Percentiles rank a stretch among this genome's conserved stretches.
Evolutionary conservation across 2,329 filamentous ascomycete species (phyloP).

Genomic region (Scortechinia acanthostroma): DNA sequence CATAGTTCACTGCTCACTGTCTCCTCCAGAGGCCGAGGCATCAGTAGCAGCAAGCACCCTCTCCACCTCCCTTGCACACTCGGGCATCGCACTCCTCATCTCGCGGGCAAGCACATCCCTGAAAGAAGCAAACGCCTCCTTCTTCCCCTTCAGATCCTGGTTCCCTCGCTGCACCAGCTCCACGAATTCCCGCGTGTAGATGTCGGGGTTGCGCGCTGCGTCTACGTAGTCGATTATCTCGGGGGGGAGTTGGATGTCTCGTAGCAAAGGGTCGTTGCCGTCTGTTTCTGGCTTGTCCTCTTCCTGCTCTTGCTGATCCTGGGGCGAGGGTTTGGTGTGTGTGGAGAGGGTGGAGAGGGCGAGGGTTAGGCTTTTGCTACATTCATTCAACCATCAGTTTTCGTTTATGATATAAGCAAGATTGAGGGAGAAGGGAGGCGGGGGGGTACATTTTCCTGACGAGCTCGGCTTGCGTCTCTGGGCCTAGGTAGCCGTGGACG

Average conservation of each 20-base stretch:
- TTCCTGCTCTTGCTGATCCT: not conserved
- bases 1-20: no score
- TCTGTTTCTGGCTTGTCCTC: not conserved
- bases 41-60: no score
- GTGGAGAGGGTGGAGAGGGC: slow-evolving; percentile 41
- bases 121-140: slow-evolving; percentile 48
- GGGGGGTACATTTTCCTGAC: slow-evolving; percentile 42
- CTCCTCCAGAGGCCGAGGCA: no score
- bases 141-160: slow-evolving; percentile 52
- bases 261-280: slow-evolving; percentile 33
- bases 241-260: slow-evolving; percentile 44
- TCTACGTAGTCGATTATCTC: slow-evolving; percentile 60
- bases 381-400: slow-evolving; percentile 1
- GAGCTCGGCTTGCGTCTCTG: slow-evolving; percentile 45
- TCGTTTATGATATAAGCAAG: slow-evolving; percentile 4
- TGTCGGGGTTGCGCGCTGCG: slow-evolving; percentile 55
- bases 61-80: slow-evolving; percentile 41
- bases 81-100: slow-evolving; percentile 48
- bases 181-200: slow-evolving; percentile 60
- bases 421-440: slow-evolving; percentile 6
- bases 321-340: slow-evolving; percentile 17
- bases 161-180: slow-evolving; percentile 56
- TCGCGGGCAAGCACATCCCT: slow-evolving; percentile 49
- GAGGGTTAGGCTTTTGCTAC: slow-evolving; percentile 38
- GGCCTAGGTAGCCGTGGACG: slow-evolving; percentile 49